These are phyloP conservation scores for Uronychia setigera DNA, from an alignment of 73 alveolate species.

Conservation along the genomic window DNA sequence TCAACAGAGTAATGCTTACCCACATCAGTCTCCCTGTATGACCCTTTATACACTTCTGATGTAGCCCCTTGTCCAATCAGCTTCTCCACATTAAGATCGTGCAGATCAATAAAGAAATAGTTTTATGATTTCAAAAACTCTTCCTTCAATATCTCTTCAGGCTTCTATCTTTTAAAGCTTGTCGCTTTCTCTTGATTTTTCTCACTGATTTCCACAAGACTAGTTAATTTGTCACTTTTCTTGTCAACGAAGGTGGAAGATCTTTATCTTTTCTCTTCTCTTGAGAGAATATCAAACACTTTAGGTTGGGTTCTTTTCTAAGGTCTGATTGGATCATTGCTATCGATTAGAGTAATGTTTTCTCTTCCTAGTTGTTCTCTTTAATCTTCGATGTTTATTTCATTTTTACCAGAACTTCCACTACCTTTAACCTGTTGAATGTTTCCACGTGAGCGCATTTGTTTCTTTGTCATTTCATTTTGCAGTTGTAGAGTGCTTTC, in stretches of 20 bases:
- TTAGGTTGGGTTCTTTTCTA: no score
- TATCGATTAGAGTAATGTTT: no score
- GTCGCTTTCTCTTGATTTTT: not conserved
- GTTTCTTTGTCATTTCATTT: constrained; percentile 13
- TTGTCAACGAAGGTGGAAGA: not conserved
- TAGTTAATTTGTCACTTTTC: no score
- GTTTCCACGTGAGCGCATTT: not conserved
- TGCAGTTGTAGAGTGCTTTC: no score
- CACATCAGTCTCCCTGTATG: constrained; percentile 89
- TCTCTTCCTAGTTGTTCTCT: no score
- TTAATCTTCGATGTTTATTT: no score
- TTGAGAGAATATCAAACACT: no score
- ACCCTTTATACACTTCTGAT: constrained; percentile 89
- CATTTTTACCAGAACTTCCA: no score
- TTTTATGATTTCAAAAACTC: constrained; percentile 37
- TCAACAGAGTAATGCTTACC: not conserved
- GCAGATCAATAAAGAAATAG: constrained; percentile 23
- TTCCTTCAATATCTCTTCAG: constrained; percentile 11
- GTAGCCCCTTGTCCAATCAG: constrained; percentile 74
- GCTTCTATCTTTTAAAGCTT: not conserved
- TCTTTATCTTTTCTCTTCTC: no score
- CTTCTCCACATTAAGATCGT: constrained; percentile 53
- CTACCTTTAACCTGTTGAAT: no score
- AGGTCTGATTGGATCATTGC: no score
- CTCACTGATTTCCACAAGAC: not conserved